A percentile compares a stretch with the other conserved stretches of the same genome.
Conservation (phyloP, 208 protist species). For the Acanthamoeba rhysodes region DNA sequence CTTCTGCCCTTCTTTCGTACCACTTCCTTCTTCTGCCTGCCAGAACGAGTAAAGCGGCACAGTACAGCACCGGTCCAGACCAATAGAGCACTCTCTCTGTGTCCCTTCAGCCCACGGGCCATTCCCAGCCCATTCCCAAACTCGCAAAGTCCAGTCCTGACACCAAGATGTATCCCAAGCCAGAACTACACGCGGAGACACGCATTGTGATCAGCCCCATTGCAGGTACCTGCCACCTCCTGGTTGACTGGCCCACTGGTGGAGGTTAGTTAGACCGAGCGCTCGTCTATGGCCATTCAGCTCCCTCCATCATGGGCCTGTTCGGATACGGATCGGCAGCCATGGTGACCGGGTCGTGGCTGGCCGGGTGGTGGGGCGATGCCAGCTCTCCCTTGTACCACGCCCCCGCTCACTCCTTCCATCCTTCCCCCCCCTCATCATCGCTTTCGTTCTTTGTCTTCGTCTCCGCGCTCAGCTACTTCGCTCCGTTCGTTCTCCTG, state of each 20-base stretch:
- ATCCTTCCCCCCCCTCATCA: not conserved
- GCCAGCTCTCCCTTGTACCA: not conserved
- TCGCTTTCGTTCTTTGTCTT: not conserved
- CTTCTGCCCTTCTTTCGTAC: too few species aligned
- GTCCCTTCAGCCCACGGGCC: too few species aligned
- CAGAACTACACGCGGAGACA: not conserved
- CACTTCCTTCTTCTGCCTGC: too few species aligned
- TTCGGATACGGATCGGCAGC: not conserved
- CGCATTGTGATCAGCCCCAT: not conserved
- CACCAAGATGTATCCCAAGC: not conserved
- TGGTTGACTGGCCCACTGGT: too few species aligned
- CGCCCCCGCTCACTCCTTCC: too few species aligned
- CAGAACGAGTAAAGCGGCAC: too few species aligned
- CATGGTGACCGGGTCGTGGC: not conserved
- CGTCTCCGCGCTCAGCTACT: not conserved
- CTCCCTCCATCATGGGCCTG: not conserved
- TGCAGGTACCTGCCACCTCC: not conserved
- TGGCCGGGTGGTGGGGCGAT: slow-evolving; percentile 19
- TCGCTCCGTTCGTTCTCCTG: not conserved
- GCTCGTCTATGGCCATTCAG: not conserved
- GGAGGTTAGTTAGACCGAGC: too few species aligned
- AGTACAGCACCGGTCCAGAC: too few species aligned
- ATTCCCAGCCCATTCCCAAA: too few species aligned
- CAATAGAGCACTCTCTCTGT: too few species aligned
- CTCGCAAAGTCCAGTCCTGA: too few species aligned